These are phyloP conservation scores for Dysphania ambrosioides DNA, from an alignment of 148 eudicot genomes.

Conservation along the genomic window DNA sequence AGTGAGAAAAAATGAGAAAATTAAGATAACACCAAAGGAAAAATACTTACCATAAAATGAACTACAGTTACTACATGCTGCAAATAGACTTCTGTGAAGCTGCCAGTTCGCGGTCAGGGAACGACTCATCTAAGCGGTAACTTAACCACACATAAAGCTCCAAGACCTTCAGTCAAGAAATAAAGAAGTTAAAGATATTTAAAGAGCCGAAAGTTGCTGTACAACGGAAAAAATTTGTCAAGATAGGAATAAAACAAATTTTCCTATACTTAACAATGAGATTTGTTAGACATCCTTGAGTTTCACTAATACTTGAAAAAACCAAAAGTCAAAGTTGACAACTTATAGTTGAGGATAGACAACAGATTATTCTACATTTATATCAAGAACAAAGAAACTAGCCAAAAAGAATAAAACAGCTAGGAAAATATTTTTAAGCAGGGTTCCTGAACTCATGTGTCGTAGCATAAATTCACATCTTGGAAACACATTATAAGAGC, in stretches of 20 bases:
- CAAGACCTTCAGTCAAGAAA: conserved; percentile 57
- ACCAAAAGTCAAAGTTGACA: background rate
- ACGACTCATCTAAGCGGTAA: conserved; percentile 75
- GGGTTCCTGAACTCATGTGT: background rate
- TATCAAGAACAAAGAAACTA: no score
- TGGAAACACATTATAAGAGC: background rate
- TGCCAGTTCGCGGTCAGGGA: conserved; percentile 94
- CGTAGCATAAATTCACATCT: background rate
- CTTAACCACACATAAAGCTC: conserved; percentile 97
- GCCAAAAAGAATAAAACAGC: background rate
- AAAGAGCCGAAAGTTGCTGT: background rate
- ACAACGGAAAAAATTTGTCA: background rate
- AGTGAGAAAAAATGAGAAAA: background rate
- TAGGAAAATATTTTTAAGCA: background rate
- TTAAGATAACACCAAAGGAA: background rate
- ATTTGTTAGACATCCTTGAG: background rate
- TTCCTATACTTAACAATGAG: background rate
- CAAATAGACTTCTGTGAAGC: conserved; percentile 88
- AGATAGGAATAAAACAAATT: background rate
- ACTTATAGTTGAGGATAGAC: background rate
- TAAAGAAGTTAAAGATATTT: conserved; percentile 2
- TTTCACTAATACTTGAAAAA: background rate
- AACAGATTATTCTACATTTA: background rate
- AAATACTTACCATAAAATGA: background rate
- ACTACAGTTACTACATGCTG: conserved; percentile 53